Conservation (phyloP, 768 basidiomycete species). For the Termitomyces sp. region DNA sequence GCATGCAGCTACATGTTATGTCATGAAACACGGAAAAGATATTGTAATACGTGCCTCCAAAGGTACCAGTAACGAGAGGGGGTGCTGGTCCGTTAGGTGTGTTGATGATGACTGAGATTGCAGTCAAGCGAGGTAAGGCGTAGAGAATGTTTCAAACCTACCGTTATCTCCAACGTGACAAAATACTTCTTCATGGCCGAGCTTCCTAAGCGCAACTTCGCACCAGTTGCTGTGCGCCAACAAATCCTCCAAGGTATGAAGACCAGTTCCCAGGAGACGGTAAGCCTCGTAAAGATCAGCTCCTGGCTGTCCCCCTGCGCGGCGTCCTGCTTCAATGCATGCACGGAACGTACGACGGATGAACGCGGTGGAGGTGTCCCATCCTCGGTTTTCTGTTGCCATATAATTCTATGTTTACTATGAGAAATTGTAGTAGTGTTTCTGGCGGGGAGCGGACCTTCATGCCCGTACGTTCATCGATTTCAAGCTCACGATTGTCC, state of each 20-base stretch:
- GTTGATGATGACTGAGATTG: slow-evolving; percentile 36
- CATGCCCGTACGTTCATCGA: slow-evolving; percentile 78
- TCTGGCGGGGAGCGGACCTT: slow-evolving; percentile 41
- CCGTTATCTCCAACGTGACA: slow-evolving; percentile 74
- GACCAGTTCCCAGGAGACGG: slow-evolving; percentile 64
- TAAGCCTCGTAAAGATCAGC: slow-evolving; percentile 64
- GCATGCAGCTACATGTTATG: not conserved
- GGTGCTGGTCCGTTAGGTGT: slow-evolving; percentile 56
- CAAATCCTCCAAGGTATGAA: slow-evolving; percentile 73
- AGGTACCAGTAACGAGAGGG: slow-evolving; percentile 67
- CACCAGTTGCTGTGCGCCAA: slow-evolving; percentile 80
- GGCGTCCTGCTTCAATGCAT: slow-evolving; percentile 69
- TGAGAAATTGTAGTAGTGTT: not conserved
- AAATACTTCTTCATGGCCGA: slow-evolving; percentile 72
- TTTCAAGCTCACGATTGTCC: slow-evolving; percentile 65
- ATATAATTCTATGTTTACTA: slow-evolving; percentile 60
- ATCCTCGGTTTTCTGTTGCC: slow-evolving; percentile 62
- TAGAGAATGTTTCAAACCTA: slow-evolving; percentile 8
- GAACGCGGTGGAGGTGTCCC: slow-evolving; percentile 74
- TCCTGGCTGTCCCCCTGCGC: slow-evolving; percentile 49
- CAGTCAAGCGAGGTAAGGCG: not conserved
- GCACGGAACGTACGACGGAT: slow-evolving; percentile 57
- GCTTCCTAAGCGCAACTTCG: slow-evolving; percentile 65
- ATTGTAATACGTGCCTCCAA: slow-evolving; percentile 40
- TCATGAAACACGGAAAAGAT: not conserved